Base-by-base conservation (phyloP, 2,329 filamentous ascomycete genomes). In the Cordyceps cicadae region DNA sequence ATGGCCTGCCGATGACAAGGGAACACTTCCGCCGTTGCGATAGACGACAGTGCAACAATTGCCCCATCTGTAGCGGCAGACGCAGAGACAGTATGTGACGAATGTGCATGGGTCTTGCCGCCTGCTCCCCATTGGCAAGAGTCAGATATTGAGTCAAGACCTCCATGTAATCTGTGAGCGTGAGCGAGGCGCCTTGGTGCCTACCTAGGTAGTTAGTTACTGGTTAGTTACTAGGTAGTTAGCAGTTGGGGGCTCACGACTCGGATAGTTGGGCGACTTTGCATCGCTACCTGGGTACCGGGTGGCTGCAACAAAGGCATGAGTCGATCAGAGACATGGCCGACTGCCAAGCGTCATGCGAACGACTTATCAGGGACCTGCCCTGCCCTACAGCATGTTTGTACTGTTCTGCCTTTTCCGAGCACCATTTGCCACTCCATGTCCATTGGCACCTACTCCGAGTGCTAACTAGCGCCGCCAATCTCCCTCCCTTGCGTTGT, bases 261-360 rank as follows among this genome's bases (percentile, higher is more conserved):
- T 37, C 15, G 37, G 29, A 49, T 24, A 26, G 24, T 3, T 26
- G 32, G 32, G 34, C 34, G 19, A 41, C 52, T 11, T 12, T 15
- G 37, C 52, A 54, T 12, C 29, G 29, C 29, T 8, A 39, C n/a
- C n/a, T n/a, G 7, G 15, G 24, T 54, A 15, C 50, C 43, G 11
- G 43, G 43, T 46, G 50, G 32, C 41, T 34, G 41, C 3, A 15
- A 34, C 26, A 24, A 45, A 46, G 26, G 41, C 53, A 43, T 46
- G 55, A 58, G 46, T 58, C 46, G 62, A 62, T 62, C 63, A 64
- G 61, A 63, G 54, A 62, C 62, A 65, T 62, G 61, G 62, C 56
- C 59, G 41, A 55, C 48, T 56, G 45, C 41, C 59, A 19, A 59
- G 26, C 51, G 46, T 58, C 32, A 48, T 59, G 60, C 50, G 32